Base-by-base conservation (phyloP, 2,329 filamentous ascomycete genomes). In the Paraphaeosphaeria sporulosa region DNA sequence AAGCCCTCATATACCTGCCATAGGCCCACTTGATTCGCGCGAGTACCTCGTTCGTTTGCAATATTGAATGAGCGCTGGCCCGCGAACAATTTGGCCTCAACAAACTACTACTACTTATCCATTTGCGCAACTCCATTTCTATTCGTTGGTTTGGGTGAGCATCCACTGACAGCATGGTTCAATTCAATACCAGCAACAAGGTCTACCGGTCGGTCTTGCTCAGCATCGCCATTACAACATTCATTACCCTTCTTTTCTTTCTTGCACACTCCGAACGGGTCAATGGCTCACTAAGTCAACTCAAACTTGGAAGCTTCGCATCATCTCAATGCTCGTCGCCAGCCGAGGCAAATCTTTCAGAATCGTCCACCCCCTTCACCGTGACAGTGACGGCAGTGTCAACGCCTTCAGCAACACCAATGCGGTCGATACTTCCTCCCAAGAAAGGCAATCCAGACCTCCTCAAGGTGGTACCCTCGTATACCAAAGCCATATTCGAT, bases 401-500 rank as follows among this genome's bases (percentile, higher is more conserved):
- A 30, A 21, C 19, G n/a, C 44, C 21, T 47, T 30, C 44, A 47
- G 44, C 44, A 47, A 47, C 21, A 4, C 21, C 21, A 27, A 3
- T 23, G 9, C 15, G 13, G 17, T 49, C 47, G 27, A 49, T 49
- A 49, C 47, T 49, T 17, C 47, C 47, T 12, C 27, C 47, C 25
- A 42, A 53, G 10, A 7, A 51, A 40, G 40, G 27, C n/a, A 53
- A 53, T 34, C 12, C 36, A 9, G 40, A 23, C 10, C 15, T 15
- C 7, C 9, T 42, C 4, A 15, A 27, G n/a, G 32, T 46, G 19
- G 42, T 25, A 46, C 54, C 60, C 12, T 36, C 30, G 36, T 58
- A 59, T 55, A 47, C 53, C 38, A 53, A 52, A 46, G 50, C 57
- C 25, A 59, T 59, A 23, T 43, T 59, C 25, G 57, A 59, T 36